Evolutionary conservation across 1,284 basidiomycete genomes (phyloP), one percentile per base, ranked within the genome.

Genomic region (Tranzscheliella williamsii): DNA sequence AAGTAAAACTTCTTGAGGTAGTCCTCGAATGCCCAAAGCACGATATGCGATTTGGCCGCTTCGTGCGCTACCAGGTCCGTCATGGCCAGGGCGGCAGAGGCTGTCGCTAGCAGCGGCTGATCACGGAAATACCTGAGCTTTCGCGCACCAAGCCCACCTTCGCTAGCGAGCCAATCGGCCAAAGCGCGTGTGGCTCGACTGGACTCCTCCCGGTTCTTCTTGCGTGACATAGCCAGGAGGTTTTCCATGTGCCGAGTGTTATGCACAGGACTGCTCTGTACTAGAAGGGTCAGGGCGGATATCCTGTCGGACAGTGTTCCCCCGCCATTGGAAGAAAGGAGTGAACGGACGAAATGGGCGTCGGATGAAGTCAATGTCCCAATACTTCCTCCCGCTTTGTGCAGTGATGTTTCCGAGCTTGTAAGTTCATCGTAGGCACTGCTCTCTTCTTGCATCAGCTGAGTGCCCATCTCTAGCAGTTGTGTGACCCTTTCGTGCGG

Each of bases 1-100:
- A 95, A 97, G 82, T 95, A 97, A 79, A 88, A 96, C 70, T 91
- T 92, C 80, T 99, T 99, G 46, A 97, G 80, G 86, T 90, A 93
- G 72, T 98, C 93, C 77, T 99, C 95, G 76, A 94, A 98, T 56
- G 88, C 87, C 86, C 88, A 98, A 3, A 89, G 61, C 9, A 92
- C 73, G 0, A 96, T 79, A 75, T 90, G 86, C 35, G 85, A 82
- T 17, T 53, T 51, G 26, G 61, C 42, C 11, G 63, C 39, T 42
- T 52, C 50, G 4, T 38, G 55, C 13, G 77, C 65, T 20, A 47
- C 53, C 7, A 38, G 40, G 16, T 61, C 48, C 21, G 33, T 24
- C 2, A 52, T 58, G 15, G 38, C 27, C 3, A 57, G 45, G 11
- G 63, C 71, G 1, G 46, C 87, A 0, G 88, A 87, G 13, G 86